Evolutionary conservation across 2,329 filamentous ascomycete species (phyloP).

Genomic region (Aspergillus phoenicis): DNA sequence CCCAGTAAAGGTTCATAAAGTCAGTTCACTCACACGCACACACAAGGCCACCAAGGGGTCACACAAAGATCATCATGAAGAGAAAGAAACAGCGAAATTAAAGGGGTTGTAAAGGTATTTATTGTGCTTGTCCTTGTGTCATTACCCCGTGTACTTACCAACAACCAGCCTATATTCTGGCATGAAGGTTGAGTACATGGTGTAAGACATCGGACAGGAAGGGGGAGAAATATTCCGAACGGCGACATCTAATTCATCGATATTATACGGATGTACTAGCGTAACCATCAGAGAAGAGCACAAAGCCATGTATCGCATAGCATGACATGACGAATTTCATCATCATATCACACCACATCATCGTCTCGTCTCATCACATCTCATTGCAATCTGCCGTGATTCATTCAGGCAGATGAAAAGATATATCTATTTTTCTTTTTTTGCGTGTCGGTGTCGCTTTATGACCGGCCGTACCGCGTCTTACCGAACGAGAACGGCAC

Average conservation of each 20-base stretch:
- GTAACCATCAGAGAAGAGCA: neutral
- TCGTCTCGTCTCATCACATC: slow-evolving; percentile 1
- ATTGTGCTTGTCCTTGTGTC: no score
- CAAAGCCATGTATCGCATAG: neutral
- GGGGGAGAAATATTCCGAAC: neutral
- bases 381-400: neutral
- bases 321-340: neutral
- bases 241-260: neutral
- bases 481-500: slow-evolving; percentile 93
- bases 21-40: slow-evolving; percentile 1
- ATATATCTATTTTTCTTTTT: neutral
- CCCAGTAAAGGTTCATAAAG: slow-evolving; percentile 7
- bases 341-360: neutral
- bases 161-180: no score
- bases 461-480: slow-evolving; percentile 65
- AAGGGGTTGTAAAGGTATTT: neutral
- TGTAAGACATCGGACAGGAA: no score
- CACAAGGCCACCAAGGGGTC: no score
- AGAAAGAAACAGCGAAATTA: neutral
- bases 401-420: neutral
- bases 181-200: no score
- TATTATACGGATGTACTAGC: neutral
- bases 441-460: slow-evolving; percentile 5
- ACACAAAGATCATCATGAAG: slow-evolving; percentile 8
- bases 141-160: no score